Percentiles rank a stretch among this genome's conserved stretches.
These are phyloP conservation scores for Leishmania braziliensis DNA, from an alignment of 208 protist genomes.

Conservation along the genomic window DNA sequence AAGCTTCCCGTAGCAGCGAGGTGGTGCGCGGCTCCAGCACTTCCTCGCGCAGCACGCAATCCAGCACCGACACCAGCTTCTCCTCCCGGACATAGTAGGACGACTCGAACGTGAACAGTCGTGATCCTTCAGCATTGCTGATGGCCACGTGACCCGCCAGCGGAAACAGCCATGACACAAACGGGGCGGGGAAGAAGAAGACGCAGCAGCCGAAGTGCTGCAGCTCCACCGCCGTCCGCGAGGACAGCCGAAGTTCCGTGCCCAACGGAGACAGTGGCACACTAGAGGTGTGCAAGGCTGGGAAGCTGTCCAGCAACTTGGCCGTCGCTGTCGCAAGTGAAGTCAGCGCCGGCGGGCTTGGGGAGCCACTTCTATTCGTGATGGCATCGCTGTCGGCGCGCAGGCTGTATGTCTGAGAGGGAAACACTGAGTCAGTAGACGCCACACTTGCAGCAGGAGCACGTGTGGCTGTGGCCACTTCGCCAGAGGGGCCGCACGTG, in stretches of 20 bases:
- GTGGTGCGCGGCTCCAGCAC: background rate
- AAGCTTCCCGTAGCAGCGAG: background rate
- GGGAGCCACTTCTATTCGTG: background rate
- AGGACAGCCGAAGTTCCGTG: conserved; percentile 1
- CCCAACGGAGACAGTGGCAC: conserved; percentile 10
- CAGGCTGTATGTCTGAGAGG: background rate
- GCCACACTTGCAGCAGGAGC: background rate
- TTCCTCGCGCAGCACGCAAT: conserved; percentile 32
- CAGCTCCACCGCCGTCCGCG: conserved; percentile 17
- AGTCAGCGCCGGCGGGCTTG: background rate
- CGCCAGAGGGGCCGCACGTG: background rate
- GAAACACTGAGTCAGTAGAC: background rate
- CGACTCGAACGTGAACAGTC: conserved; percentile 71
- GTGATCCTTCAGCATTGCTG: conserved; percentile 70
- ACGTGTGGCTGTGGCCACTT: background rate
- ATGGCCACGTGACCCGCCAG: conserved; percentile 83
- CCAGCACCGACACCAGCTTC: conserved; percentile 47
- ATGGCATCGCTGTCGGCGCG: background rate
- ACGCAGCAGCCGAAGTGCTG: conserved; percentile 84
- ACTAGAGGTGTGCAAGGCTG: background rate
- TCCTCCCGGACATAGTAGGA: conserved; percentile 73
- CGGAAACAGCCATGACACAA: conserved; percentile 84
- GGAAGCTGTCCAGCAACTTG: background rate
- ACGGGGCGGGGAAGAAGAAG: conserved; percentile 83
- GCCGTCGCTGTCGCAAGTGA: background rate